Percentiles rank a stretch among this genome's conserved stretches.
These are phyloP conservation scores for Quercus wislizeni DNA, from an alignment of 306 rosid species.

Conservation along the genomic window DNA sequence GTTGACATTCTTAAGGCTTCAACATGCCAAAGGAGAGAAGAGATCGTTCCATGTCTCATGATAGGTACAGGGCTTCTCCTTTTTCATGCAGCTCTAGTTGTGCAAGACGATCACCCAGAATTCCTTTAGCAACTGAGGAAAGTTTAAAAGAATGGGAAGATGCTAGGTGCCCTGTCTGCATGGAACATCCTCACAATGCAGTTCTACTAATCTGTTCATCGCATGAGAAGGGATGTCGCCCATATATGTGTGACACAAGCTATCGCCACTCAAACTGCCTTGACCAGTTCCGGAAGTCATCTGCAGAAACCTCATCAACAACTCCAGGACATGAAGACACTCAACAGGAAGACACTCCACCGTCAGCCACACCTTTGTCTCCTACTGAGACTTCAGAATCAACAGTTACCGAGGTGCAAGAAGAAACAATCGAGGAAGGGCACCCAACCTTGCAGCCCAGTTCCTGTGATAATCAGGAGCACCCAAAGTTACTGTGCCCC, in stretches of 20 bases:
- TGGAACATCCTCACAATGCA: slow-evolving; percentile 99
- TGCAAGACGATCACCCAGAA: slow-evolving; percentile 39
- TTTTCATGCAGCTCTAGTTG: slow-evolving; percentile 76
- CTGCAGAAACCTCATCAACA: slow-evolving; percentile 45
- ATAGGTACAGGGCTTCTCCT: slow-evolving; percentile 71
- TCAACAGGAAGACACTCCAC: slow-evolving; percentile 48
- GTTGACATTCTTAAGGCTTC: slow-evolving; percentile 7
- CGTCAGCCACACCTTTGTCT: slow-evolving; percentile 24
- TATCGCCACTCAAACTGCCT: slow-evolving; percentile 97
- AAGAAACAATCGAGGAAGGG: slow-evolving; percentile 47
- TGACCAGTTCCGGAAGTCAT: slow-evolving; percentile 90
- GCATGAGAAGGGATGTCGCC: slow-evolving; percentile 89
- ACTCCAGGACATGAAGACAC: slow-evolving; percentile 40
- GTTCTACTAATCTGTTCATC: slow-evolving; percentile 93
- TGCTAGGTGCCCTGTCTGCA: slow-evolving; percentile 93
- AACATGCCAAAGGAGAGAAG: slow-evolving; percentile 95
- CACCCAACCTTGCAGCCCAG: slow-evolving; percentile 41
- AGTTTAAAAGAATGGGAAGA: slow-evolving; percentile 90
- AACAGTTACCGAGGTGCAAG: slow-evolving; percentile 39
- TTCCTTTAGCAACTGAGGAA: slow-evolving; percentile 54
- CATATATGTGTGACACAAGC: slow-evolving; percentile 98
- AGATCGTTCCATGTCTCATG: slow-evolving; percentile 75
- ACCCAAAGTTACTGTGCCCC: slow-evolving; percentile 74
- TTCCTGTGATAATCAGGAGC: slow-evolving; percentile 63
- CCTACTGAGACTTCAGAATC: slow-evolving; percentile 36